Evolutionary conservation across 202 grass and related monocot species (phyloP), one percentile per base, ranked within the genome.

Genomic region (Cymbopogon flexuosus): DNA sequence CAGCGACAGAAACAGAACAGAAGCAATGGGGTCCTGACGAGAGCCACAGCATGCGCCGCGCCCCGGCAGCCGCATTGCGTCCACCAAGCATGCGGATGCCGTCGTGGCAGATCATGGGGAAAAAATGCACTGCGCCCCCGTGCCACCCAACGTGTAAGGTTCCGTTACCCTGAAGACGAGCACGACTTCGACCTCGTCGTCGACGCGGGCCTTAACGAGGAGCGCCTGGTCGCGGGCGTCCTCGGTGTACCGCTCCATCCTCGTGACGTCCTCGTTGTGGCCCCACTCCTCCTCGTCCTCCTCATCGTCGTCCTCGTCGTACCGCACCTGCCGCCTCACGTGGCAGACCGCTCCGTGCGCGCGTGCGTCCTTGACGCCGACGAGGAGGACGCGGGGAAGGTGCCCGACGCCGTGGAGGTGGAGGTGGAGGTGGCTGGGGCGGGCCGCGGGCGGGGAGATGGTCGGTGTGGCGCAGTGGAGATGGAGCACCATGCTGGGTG

Each of bases 91-190:
- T 27, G 27, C 27, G 27, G 27, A 27, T 27, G 27, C 43, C 43
- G 15, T 46, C 43, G n/a, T n/a, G n/a, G n/a, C n/a, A n/a, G n/a
- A n/a, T n/a, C n/a, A n/a, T n/a, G n/a, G n/a, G n/a, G n/a, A n/a
- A n/a, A n/a, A n/a, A n/a, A n/a, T n/a, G n/a, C n/a, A n/a, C n/a
- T n/a, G n/a, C n/a, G n/a, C n/a, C n/a, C n/a, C n/a, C n/a, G n/a
- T n/a, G n/a, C 27, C 27, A 27, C 27, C 27, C 27, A 27, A 27
- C 27, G 27, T 27, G 27, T 27, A 27, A 27, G 27, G 27, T 27
- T 27, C 27, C 27, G 27, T 27, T 33, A 97, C 92, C 92, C 82
- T 98, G 76, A 94, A 98, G 79, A 97, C 73, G 21, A 94, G 92
- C 63, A 93, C 88, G 10, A 82, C 19, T 79, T 91, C 84, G 34